Conservation (phyloP, 1,284 basidiomycete species). For the Cystobasidium sp. region DNA sequence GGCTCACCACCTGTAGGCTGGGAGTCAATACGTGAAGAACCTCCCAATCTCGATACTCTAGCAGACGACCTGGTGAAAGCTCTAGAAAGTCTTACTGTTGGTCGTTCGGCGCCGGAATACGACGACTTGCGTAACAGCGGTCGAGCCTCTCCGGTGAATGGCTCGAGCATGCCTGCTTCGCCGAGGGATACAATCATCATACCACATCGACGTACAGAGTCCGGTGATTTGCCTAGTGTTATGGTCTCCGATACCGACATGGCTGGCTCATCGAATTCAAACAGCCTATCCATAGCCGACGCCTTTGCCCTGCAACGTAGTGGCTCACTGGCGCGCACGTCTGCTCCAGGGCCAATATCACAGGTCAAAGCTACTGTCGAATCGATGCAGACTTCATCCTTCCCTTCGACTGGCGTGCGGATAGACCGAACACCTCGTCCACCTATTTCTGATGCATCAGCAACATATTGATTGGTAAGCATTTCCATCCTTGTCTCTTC, state of each 20-base stretch:
- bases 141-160: neutral
- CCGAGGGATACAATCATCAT: conserved; percentile 45
- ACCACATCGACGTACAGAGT: conserved; percentile 43
- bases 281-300: conserved; percentile 29
- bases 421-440: conserved; percentile 49
- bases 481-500: conserved; percentile 56
- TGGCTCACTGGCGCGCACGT: neutral
- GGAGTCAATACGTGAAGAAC: conserved; percentile 89
- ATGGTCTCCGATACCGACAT: conserved; percentile 38
- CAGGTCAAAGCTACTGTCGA: conserved; percentile 55
- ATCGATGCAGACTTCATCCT: conserved; percentile 46
- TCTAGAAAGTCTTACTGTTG: conserved; percentile 61
- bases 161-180: neutral
- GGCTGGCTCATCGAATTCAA: conserved; percentile 41
- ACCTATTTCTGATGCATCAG: conserved; percentile 48
- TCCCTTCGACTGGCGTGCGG: conserved; percentile 2
- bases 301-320: neutral
- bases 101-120: neutral
- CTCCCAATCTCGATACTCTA: conserved; percentile 82
- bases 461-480: conserved; percentile 58
- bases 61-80: conserved; percentile 87
- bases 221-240: conserved; percentile 44
- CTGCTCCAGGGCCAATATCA: conserved; percentile 48
- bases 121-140: neutral
- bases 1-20: conserved; percentile 98